Evolutionary conservation across 148 eudicot genomes (phyloP), one percentile per base, ranked within the genome.

Genomic region (Pharnaceum exiguum): DNA sequence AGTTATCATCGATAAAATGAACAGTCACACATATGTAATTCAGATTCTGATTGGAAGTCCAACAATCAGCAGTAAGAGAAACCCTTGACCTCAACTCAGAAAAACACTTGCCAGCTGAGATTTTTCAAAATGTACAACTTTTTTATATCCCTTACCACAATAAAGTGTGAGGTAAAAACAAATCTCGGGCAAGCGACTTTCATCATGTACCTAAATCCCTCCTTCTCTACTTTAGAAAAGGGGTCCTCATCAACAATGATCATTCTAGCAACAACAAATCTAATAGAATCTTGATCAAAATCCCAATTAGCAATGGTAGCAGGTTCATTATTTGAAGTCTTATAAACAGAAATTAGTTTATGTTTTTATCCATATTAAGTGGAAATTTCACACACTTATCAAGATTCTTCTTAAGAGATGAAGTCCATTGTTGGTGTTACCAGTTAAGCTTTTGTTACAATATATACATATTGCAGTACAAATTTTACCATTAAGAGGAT

Each of bases 161-260:
- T 56, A 26, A 17, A 39, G 8, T 25, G 36, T 1, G 60, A 56
- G 8, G 47, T 15, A 7, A 26, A 7, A 7, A 12, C 3, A 8
- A 56, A 39, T 2, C 10, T 11, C 2, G 48, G 60, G 2, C 4
- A 5, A 26, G 1, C 21, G 15, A 24, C 59, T 5, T 18, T 37
- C 22, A 21, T 36, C 38, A 56, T 38, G 11, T 25, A n/a, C 3
- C 9, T 9, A 56, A 56, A 56, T 1, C 60, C 48, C 27, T 39
- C 35, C 24, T n/a, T 23, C 13, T 56, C 60, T 15, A 56, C 35
- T 5, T 15, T 7, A 15, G 21, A 38, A 25, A 56, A 56, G 3
- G 60, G 60, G 16, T 24, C 7, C 25, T 56, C 60, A 56, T 56
- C 60, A 9, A 56, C 19, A 15, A 56, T 56, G 25, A 56, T 9